Conservation (phyloP, 768 basidiomycete species). For the Epithele typhae region DNA sequence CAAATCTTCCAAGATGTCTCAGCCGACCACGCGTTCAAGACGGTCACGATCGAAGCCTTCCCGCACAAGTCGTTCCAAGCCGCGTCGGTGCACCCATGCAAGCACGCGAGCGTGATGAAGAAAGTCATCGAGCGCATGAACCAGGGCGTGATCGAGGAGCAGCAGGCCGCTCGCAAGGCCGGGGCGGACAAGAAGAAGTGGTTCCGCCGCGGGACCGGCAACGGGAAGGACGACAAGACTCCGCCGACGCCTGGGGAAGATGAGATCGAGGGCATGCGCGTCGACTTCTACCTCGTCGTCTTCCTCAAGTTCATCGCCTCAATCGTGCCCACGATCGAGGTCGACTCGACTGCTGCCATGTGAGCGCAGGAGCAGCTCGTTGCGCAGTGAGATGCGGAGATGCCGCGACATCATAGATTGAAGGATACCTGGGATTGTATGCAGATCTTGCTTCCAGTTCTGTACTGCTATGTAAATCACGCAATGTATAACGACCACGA, state of each 20-base stretch:
- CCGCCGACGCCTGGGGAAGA: conserved; percentile 47
- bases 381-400: no score
- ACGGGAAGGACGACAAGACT: conserved; percentile 47
- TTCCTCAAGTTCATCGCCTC: conserved; percentile 99
- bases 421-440: conserved; percentile 18
- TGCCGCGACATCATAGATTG: no score
- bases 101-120: conserved; percentile 99
- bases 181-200: conserved; percentile 65
- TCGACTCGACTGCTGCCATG: conserved; percentile 77
- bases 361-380: conserved; percentile 11
- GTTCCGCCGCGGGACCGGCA: conserved; percentile 68
- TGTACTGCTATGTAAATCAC: conserved; percentile 20
- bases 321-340: conserved; percentile 98
- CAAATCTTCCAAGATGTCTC: conserved; percentile 98
- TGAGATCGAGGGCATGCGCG: conserved; percentile 85
- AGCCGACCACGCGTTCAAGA: conserved; percentile 96
- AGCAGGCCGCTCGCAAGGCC: conserved; percentile 62
- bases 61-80: conserved; percentile 89
- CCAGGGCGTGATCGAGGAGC: conserved; percentile 76
- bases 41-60: conserved; percentile 97
- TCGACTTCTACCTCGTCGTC: conserved; percentile 96
- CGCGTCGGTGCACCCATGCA: conserved; percentile 97
- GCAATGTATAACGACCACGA: conserved; percentile 12
- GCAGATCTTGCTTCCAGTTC: conserved; percentile 15
- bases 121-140: conserved; percentile 99